These are phyloP conservation scores for Saturnispora serradocipensis DNA, from an alignment of 805 yeast species.

Conservation along the genomic window DNA sequence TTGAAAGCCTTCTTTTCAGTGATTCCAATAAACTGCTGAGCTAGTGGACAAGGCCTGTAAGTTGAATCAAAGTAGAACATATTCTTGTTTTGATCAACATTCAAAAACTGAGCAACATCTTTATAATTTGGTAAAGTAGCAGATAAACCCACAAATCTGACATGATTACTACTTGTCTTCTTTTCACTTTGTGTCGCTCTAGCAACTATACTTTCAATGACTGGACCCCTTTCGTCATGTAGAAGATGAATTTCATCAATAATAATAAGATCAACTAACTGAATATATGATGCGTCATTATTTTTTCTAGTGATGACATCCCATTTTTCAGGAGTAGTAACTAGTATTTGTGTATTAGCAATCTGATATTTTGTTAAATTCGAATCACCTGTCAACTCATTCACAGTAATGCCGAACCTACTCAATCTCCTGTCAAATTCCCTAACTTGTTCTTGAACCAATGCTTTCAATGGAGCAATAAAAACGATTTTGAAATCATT, in stretches of 20 bases:
- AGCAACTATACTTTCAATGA: constrained; percentile 77
- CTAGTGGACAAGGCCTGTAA: constrained; percentile 86
- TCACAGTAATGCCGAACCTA: constrained; percentile 60
- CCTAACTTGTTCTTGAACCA: constrained; percentile 90
- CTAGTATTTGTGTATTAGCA: constrained; percentile 67
- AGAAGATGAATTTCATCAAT: constrained; percentile 89
- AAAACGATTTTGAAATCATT: constrained; percentile 69
- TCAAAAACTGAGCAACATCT: constrained; percentile 77
- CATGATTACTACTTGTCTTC: constrained; percentile 32
- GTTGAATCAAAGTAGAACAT: constrained; percentile 75
- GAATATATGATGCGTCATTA: constrained; percentile 54
- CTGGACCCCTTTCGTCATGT: constrained; percentile 95
- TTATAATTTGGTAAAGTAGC: constrained; percentile 86
- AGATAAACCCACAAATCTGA: constrained; percentile 76
- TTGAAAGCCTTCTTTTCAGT: constrained; percentile 77
- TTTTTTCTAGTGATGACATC: constrained; percentile 86
- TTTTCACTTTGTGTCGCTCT: constrained; percentile 49
- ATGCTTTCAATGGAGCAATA: constrained; percentile 88
- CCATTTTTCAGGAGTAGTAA: constrained; percentile 97
- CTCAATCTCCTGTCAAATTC: constrained; percentile 67
- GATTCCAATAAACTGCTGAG: constrained; percentile 81
- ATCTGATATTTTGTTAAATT: constrained; percentile 69
- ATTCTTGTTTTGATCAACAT: constrained; percentile 52
- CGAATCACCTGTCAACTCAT: constrained; percentile 87
- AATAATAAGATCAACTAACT: constrained; percentile 59